Conservation (phyloP, 305 asterid species). For the Fraxinus xanthoxyloides region DNA sequence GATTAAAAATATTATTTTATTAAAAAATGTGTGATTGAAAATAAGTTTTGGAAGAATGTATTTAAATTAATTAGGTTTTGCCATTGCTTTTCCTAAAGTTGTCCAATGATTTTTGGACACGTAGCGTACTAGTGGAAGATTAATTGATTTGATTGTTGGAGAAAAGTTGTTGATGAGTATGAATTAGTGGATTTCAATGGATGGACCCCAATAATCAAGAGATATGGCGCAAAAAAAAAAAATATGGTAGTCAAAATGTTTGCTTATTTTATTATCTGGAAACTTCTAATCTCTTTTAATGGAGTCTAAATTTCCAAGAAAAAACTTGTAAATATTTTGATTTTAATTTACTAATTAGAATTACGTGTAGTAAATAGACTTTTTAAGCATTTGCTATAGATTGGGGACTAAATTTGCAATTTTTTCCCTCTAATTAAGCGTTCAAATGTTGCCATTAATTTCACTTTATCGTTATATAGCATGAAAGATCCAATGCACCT, state of each 20-base stretch:
- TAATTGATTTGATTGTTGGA: conserved; percentile 17
- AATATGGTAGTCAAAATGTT: not conserved
- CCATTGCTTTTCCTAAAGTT: not conserved
- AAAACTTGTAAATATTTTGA: no score
- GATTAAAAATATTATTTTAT: no score
- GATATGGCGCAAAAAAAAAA: not conserved
- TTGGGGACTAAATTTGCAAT: not conserved
- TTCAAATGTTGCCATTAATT: no score
- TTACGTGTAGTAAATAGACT: not conserved
- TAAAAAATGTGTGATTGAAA: no score
- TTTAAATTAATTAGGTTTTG: not conserved
- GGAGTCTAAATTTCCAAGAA: not conserved
- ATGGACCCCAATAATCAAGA: conserved; percentile 14
- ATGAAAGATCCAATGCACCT: not conserved
- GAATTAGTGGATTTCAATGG: conserved; percentile 28
- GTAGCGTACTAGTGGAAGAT: conserved; percentile 18
- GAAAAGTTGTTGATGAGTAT: conserved; percentile 17
- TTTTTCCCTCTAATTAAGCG: not conserved
- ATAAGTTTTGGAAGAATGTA: not conserved
- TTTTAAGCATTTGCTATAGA: not conserved
- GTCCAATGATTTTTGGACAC: not conserved
- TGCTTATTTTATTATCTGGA: not conserved
- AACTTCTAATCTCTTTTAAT: not conserved
- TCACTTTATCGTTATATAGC: not conserved
- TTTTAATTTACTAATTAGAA: no score